Conservation (phyloP, 805 yeast species). For the Ogataea corticis region DNA sequence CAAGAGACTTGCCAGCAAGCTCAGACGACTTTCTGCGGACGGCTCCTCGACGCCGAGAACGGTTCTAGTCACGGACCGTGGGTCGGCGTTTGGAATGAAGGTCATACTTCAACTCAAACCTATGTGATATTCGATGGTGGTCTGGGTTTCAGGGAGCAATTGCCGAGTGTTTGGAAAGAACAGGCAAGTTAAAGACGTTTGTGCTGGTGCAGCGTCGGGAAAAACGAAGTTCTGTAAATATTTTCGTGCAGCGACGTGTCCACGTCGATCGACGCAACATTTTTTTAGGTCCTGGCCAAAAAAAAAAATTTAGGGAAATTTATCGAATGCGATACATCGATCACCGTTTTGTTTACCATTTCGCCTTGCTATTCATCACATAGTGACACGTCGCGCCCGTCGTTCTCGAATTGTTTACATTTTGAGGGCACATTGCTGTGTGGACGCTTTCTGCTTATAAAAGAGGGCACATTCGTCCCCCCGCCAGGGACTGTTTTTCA, state of each 20-base stretch:
- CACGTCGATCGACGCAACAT: not conserved
- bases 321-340: not conserved
- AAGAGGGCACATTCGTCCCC: not conserved
- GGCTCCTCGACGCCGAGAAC: constrained; percentile 4
- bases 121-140: not conserved
- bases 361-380: not conserved
- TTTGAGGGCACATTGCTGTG: not conserved
- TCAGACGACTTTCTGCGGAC: not conserved
- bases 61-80: not conserved
- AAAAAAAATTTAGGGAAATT: not conserved
- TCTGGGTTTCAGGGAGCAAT: not conserved
- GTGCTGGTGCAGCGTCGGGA: too few relatives aligned
- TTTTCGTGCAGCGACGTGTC: not conserved
- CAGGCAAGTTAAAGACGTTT: too few relatives aligned
- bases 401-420: too few relatives aligned
- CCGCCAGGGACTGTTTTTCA: too few relatives aligned
- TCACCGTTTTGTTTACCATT: not conserved
- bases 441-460: not conserved
- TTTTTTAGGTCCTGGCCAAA: not conserved
- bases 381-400: not conserved
- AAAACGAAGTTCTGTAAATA: not conserved
- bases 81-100: not conserved
- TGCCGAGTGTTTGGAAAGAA: too few relatives aligned
- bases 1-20: not conserved
- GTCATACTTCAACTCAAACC: not conserved